Percentiles rank a stretch among this genome's conserved stretches.
Evolutionary conservation across 176 grass and related monocot genomes (phyloP).

Genomic region (Phoenix roebelenii): DNA sequence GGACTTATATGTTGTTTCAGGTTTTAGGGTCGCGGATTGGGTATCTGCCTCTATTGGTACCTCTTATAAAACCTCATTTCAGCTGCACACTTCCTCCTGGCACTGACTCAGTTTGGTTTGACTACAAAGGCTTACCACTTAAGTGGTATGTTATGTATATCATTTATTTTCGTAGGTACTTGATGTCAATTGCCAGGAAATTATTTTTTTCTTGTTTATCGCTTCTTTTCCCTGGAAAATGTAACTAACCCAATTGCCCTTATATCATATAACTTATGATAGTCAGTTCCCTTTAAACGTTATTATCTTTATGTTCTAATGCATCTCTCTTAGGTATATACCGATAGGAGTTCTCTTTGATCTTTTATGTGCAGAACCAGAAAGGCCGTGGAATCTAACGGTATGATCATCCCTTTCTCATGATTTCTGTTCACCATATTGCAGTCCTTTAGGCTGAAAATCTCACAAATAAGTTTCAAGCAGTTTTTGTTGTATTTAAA

Average conservation of each 20-base stretch:
- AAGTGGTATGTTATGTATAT: conserved; percentile 53
- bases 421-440: too few species aligned
- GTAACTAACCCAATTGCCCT: too few species aligned
- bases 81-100: conserved; percentile 69
- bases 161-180: too few species aligned
- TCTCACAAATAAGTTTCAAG: neutral
- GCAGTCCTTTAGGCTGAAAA: too few species aligned
- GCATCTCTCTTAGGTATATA: conserved; percentile 55
- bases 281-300: neutral
- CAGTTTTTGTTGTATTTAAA: neutral
- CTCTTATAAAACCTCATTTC: conserved; percentile 89
- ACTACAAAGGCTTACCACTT: conserved; percentile 84
- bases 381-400: conserved; percentile 95
- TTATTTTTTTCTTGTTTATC: neutral
- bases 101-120: conserved; percentile 88
- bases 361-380: conserved; percentile 82
- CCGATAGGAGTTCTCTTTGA: conserved; percentile 97
- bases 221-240: too few species aligned
- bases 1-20: conserved; percentile 27
- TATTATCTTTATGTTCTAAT: neutral
- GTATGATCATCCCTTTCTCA: conserved; percentile 27
- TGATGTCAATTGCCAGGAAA: too few species aligned
- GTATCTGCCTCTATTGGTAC: conserved; percentile 70
- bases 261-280: too few species aligned
- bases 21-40: conserved; percentile 74